Evolutionary conservation across 2,329 filamentous ascomycete genomes (phyloP).

Genomic region (Penicillium decumbens): DNA sequence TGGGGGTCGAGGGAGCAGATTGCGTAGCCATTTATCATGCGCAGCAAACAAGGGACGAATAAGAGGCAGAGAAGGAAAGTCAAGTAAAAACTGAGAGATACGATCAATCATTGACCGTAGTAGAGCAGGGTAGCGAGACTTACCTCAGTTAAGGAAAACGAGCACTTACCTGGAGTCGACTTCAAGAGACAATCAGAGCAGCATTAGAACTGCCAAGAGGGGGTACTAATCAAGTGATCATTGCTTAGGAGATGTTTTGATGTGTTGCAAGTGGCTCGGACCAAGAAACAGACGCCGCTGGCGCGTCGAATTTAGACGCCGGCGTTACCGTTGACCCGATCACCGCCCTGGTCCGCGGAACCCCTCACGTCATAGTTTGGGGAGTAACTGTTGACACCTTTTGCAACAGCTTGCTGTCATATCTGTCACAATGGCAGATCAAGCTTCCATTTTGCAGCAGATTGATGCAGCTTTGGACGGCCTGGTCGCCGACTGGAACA

Average conservation of each 20-base stretch:
- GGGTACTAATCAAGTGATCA: conserved; percentile 4
- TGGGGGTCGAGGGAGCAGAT: conserved; percentile 42
- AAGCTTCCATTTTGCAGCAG: conserved; percentile 57
- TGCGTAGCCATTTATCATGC: conserved; percentile 32
- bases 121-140: background rate
- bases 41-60: background rate
- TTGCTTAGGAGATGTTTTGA: conserved; percentile 15
- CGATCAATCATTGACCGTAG: background rate
- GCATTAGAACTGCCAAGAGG: conserved; percentile 1
- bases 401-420: conserved; percentile 1
- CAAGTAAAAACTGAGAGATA: conserved; percentile 3
- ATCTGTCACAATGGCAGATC: conserved; percentile 33
- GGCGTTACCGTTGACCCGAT: conserved; percentile 20
- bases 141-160: conserved; percentile 4
- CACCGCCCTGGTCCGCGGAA: conserved; percentile 8
- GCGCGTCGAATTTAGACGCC: conserved; percentile 17
- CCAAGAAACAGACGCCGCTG: conserved; percentile 8
- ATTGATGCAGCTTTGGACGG: conserved; percentile 67
- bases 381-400: conserved; percentile 7
- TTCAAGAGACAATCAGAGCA: background rate
- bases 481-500: conserved; percentile 74
- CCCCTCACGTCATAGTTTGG: conserved; percentile 22
- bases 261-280: conserved; percentile 6
- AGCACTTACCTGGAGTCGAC: conserved; percentile 7
- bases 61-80: background rate